Base-by-base conservation (phyloP, 805 yeast species). In the Saturnispora bothae region DNA sequence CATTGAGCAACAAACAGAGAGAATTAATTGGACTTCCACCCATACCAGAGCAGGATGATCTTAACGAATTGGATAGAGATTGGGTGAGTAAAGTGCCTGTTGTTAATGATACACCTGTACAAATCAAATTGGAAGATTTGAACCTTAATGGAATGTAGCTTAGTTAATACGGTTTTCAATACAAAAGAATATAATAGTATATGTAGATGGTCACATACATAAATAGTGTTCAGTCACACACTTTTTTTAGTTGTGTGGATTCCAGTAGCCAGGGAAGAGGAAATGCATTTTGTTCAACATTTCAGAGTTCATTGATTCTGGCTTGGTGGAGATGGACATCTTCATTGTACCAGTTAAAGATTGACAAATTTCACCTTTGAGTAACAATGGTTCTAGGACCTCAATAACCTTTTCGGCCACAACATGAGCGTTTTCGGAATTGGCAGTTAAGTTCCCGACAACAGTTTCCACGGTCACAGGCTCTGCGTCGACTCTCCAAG, bases 381-480 rank as follows among this genome's bases (percentile, higher is more conserved):
- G 67, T 45, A 81, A 64, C 43, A 74, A 78, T 21, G 65, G 65
- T 48, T 83, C 83, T 46, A 92, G 66, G 26, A 69, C 70, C 34
- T 71, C 74, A 35, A 92, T 73, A 43, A 89, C 64, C 32, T 68
- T 70, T 31, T 74, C 77, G 25, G 94, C 86, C 36, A 92, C 64
- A 41, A 64, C 65, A 57, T 82, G 80, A 8, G 98, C 97, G 54
- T 89, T 89, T 27, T 74, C 79, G 36, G 83, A 69, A 63, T 92
- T 92, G 43, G 95, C 92, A 54, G 74, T 73, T 56, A 89, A 70
- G 59, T 92, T 83, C 39, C 94, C 85, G 36, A 92, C 86, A 30
- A 92, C 96, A 4, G 94, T 82, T 63, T 88, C 96, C n/a, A 92
- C 97, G 7, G 97, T 88, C 34, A 92, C 99, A 3, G 97, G 89